phyloP scores from a whole-genome alignment of 2,329 filamentous ascomycete species.

The Xenosphaeropsis pyriputrescens region DNA sequence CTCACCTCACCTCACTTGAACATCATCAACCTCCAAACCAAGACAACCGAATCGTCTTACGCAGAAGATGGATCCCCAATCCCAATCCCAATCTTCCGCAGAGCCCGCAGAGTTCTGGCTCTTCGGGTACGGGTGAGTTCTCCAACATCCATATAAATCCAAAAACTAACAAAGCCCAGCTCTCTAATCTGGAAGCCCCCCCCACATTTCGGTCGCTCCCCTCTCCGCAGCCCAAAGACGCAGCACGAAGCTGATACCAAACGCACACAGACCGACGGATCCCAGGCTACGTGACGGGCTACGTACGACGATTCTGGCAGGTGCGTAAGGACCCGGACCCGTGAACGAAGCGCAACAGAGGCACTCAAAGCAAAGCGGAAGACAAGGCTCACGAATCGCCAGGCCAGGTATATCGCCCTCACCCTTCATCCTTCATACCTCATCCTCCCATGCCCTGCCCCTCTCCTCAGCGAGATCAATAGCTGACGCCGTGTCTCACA shows the following conservation, averaged over 20 bases:
- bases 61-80: too few relatives aligned
- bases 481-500: constrained; percentile 22
- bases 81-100: too few relatives aligned
- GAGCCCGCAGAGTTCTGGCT: constrained; percentile 63
- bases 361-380: background rate
- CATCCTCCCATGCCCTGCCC: too few relatives aligned
- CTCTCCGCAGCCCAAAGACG: constrained; percentile 1
- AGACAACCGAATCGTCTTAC: background rate
- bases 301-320: constrained; percentile 96
- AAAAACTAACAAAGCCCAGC: constrained; percentile 26
- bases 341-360: background rate
- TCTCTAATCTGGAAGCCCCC: constrained; percentile 91
- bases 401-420: constrained; percentile 16
- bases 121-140: constrained; percentile 81
- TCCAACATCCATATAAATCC: constrained; percentile 2
- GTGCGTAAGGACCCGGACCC: constrained; percentile 33
- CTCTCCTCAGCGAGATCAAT: too few relatives aligned
- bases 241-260: constrained; percentile 1
- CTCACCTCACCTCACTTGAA: too few relatives aligned
- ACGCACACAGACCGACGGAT: constrained; percentile 57
- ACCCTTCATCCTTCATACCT: background rate
- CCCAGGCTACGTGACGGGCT: constrained; percentile 83
- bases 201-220: constrained; percentile 68
- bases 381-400: constrained; percentile 2
- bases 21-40: too few relatives aligned